Conservation (phyloP, 495 filamentous ascomycete species). For the Aspergillus kassunensis region DNA sequence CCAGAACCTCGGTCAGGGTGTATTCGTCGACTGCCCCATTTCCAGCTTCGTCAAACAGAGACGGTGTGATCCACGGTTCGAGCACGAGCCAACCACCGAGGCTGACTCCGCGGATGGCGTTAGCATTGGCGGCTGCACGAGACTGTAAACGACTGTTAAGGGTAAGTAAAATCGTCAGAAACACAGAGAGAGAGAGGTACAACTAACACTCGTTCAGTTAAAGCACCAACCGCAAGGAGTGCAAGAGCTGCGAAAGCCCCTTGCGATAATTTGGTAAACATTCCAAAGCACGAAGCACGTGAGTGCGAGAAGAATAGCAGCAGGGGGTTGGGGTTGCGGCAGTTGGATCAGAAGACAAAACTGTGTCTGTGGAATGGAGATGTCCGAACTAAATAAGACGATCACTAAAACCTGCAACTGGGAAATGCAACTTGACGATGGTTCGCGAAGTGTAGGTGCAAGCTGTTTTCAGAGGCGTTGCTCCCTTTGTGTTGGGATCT, state of each 20-base stretch:
- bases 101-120: conserved; percentile 53
- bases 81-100: conserved; percentile 57
- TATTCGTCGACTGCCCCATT: conserved; percentile 60
- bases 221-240: conserved; percentile 28
- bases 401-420: not conserved
- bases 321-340: conserved; percentile 27
- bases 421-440: conserved; percentile 8
- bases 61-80: conserved; percentile 65
- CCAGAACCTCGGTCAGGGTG: conserved; percentile 49
- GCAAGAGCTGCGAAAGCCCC: conserved; percentile 36
- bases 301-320: conserved; percentile 5
- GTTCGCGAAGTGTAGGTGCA: not conserved
- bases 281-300: conserved; percentile 26
- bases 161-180: conserved; percentile 7
- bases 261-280: conserved; percentile 33
- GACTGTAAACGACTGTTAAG: conserved; percentile 29
- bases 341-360: conserved; percentile 30
- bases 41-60: conserved; percentile 50
- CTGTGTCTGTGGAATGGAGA: not conserved
- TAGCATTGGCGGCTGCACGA: conserved; percentile 27
- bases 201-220: conserved; percentile 37
- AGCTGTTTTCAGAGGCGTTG: conserved; percentile 21
- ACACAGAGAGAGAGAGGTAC: not conserved
- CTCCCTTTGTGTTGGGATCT: not conserved
- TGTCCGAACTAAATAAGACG: no score